A percentile compares a stretch with the other conserved stretches of the same genome.
Evolutionary conservation across 2,329 filamentous ascomycete genomes (phyloP).

Genomic region (Monilinia vaccinii-corymbosi): DNA sequence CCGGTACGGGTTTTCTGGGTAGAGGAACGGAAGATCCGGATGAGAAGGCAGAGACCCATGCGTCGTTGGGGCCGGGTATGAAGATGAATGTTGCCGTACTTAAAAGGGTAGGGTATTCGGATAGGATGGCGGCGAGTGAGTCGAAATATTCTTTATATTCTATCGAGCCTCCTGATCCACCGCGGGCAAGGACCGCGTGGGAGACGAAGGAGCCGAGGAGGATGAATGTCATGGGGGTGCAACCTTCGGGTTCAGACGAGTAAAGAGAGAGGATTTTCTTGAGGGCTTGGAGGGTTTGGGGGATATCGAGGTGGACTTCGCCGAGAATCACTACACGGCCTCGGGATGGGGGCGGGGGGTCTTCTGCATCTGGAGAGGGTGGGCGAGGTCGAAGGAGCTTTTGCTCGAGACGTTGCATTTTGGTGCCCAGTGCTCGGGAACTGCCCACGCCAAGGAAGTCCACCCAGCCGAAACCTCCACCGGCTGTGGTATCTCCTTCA

Average conservation of each 20-base stretch:
- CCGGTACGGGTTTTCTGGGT: slow-evolving; percentile 65
- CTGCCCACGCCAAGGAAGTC: slow-evolving; percentile 91
- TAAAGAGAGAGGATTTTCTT: slow-evolving; percentile 71
- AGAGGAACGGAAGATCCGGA: slow-evolving; percentile 63
- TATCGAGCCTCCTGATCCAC: slow-evolving; percentile 71
- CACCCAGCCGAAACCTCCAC: slow-evolving; percentile 89
- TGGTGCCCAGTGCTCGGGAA: slow-evolving; percentile 70
- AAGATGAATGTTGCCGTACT: slow-evolving; percentile 79
- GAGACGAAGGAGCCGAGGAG: slow-evolving; percentile 77
- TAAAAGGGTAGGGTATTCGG: slow-evolving; percentile 75
- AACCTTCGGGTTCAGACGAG: slow-evolving; percentile 51
- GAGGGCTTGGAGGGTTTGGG: slow-evolving; percentile 71
- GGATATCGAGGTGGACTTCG: slow-evolving; percentile 79
- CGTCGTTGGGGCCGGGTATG: slow-evolving; percentile 92
- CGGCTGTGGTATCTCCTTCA: slow-evolving; percentile 49
- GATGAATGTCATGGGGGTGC: slow-evolving; percentile 69
- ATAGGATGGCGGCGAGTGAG: slow-evolving; percentile 68
- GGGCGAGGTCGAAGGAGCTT: slow-evolving; percentile 45
- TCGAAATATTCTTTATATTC: slow-evolving; percentile 98
- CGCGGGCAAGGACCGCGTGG: slow-evolving; percentile 55
- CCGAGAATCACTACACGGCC: slow-evolving; percentile 66
- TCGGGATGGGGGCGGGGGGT: slow-evolving; percentile 31
- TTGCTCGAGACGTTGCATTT: slow-evolving; percentile 74
- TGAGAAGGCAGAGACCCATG: slow-evolving; percentile 84
- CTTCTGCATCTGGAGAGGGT: slow-evolving; percentile 8